These are phyloP conservation scores for Akanthomyces muscarius DNA, from an alignment of 2,329 filamentous ascomycete species.

Conservation along the genomic window DNA sequence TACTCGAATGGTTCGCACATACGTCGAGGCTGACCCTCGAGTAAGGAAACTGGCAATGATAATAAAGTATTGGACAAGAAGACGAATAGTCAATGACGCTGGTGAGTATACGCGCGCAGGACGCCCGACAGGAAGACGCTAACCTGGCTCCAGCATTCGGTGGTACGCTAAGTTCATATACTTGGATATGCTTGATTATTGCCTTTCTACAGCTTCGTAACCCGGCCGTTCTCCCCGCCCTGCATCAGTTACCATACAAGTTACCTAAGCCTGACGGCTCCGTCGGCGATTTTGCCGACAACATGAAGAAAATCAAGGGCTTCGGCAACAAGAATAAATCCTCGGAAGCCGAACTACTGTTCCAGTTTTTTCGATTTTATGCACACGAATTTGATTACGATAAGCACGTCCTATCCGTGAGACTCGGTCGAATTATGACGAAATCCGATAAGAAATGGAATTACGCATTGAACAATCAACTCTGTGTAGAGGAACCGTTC, in stretches of 20 bases:
- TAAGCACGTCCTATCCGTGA: conserved; percentile 77
- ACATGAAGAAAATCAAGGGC: conserved; percentile 67
- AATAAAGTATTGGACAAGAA: conserved; percentile 95
- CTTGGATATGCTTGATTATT: conserved; percentile 98
- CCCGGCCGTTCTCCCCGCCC: conserved; percentile 76
- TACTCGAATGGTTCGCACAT: conserved; percentile 95
- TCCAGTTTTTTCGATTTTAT: conserved; percentile 93
- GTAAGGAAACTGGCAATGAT: conserved; percentile 93
- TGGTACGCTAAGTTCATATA: conserved; percentile 94
- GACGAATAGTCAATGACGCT: conserved; percentile 90
- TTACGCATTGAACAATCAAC: conserved; percentile 69
- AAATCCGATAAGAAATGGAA: conserved; percentile 90
- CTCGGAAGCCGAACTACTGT: conserved; percentile 78
- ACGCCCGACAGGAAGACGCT: conserved; percentile 16
- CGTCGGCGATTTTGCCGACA: conserved; percentile 78
- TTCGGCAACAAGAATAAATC: conserved; percentile 80
- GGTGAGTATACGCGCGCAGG: conserved; percentile 55
- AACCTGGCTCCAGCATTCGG: conserved; percentile 63
- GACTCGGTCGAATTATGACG: conserved; percentile 71
- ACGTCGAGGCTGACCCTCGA: conserved; percentile 87
- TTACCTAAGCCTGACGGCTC: conserved; percentile 57
- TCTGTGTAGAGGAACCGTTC: conserved; percentile 97
- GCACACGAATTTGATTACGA: conserved; percentile 91
- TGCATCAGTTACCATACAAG: conserved; percentile 63
- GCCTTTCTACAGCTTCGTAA: conserved; percentile 88